Conservation (phyloP, 345 rosid genomes). For the Pseudoturritis turrita region DNA sequence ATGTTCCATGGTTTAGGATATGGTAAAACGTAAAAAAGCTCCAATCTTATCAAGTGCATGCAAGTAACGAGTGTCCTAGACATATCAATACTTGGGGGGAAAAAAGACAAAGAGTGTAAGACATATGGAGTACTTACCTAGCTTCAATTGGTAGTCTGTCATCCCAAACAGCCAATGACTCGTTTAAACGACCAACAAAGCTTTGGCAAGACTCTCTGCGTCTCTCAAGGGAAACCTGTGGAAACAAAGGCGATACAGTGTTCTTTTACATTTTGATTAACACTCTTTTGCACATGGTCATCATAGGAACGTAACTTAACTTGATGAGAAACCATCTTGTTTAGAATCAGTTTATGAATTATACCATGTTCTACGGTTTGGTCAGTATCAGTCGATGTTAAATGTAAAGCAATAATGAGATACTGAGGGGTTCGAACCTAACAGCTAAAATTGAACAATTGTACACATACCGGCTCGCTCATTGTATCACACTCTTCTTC, state of each 20-base stretch:
- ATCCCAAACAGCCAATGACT: slow-evolving; percentile 66
- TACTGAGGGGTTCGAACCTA: neutral
- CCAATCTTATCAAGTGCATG: neutral
- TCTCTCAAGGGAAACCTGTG: slow-evolving; percentile 67
- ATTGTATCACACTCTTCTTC: slow-evolving; percentile 44
- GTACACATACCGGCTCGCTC: slow-evolving; percentile 52
- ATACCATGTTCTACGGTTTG: no score
- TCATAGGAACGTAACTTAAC: no score
- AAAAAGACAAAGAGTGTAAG: neutral
- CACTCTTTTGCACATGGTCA: no score
- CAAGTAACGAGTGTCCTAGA: neutral
- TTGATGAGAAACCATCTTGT: no score
- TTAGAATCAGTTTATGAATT: no score
- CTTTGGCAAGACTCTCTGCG: slow-evolving; percentile 50
- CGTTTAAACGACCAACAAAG: slow-evolving; percentile 55
- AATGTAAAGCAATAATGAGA: neutral
- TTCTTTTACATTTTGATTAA: neutral
- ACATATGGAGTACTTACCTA: slow-evolving; percentile 45
- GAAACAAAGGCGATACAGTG: slow-evolving; percentile 11
- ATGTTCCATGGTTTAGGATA: neutral
- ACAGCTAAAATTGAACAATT: neutral
- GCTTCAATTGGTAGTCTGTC: slow-evolving; percentile 64
- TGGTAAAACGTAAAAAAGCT: neutral
- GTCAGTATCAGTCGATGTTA: neutral
- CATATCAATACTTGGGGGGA: neutral